phyloP scores from a whole-genome alignment of 164 flowering plant genomes.

The Vitis rotundifolia region DNA sequence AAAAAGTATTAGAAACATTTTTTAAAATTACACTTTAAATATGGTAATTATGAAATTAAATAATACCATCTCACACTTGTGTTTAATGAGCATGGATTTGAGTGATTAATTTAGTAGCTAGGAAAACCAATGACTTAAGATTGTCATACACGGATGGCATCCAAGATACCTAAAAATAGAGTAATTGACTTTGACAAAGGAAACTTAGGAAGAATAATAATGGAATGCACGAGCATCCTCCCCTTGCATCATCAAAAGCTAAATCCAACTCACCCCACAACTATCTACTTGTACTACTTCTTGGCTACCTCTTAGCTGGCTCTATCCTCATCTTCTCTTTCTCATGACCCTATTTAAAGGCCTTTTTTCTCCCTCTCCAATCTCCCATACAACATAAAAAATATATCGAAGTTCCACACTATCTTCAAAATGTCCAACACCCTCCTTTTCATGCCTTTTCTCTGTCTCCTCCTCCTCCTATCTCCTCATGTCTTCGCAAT shows the following conservation, averaged over 20 bases:
- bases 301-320: conserved; percentile 26
- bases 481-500: conserved; percentile 2
- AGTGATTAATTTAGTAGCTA: too few species aligned
- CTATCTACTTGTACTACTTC: neutral
- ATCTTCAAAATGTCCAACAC: conserved; percentile 7
- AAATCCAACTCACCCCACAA: neutral
- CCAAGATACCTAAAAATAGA: too few species aligned
- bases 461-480: conserved; percentile 20
- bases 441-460: conserved; percentile 6
- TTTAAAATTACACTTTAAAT: too few species aligned
- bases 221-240: conserved; percentile 18
- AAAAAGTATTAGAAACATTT: too few species aligned
- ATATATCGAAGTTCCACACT: too few species aligned
- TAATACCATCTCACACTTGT: too few species aligned
- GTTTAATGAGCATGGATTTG: too few species aligned
- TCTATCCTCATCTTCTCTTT: conserved; percentile 6
- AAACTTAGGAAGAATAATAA: conserved; percentile 6
- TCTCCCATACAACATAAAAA: neutral
- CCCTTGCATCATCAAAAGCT: conserved; percentile 8
- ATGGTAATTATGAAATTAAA: too few species aligned
- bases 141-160: too few species aligned
- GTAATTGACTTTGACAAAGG: neutral
- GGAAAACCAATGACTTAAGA: too few species aligned
- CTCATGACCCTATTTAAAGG: conserved; percentile 40
- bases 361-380: neutral